A percentile compares a stretch with the other conserved stretches of the same genome.
Evolutionary conservation across 176 grass and related monocot genomes (phyloP).

Genomic region (Ampelocalamus luodianensis): DNA sequence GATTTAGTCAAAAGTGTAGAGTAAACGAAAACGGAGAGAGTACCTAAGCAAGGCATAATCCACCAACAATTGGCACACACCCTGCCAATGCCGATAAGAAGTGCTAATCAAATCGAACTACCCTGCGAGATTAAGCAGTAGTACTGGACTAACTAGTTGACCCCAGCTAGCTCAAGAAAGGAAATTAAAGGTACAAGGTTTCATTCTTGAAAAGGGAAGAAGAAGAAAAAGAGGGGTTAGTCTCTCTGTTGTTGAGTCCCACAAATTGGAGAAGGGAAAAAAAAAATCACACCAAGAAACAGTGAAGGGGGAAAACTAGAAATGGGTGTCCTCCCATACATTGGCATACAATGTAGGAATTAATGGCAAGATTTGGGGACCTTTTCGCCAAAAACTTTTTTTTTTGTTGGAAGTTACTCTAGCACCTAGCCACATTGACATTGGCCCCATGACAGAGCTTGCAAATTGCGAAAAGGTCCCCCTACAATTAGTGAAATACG

Average conservation of each 20-base stretch:
- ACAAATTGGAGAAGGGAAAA: background rate
- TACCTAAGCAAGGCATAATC: slow-evolving; percentile 8
- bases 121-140: background rate
- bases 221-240: background rate
- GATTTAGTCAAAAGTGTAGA: too few species aligned
- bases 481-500: slow-evolving; percentile 29
- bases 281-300: background rate
- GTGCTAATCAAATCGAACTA: background rate
- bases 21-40: too few species aligned
- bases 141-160: background rate
- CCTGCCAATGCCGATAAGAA: background rate
- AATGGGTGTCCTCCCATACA: slow-evolving; percentile 43
- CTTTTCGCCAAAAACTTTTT: slow-evolving; percentile 37
- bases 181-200: background rate
- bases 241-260: slow-evolving; percentile 32
- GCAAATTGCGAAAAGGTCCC: slow-evolving; percentile 18
- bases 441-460: slow-evolving; percentile 25
- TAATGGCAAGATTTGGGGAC: slow-evolving; percentile 37
- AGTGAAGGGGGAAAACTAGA: background rate
- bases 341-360: slow-evolving; percentile 39
- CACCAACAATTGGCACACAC: slow-evolving; percentile 8
- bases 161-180: slow-evolving; percentile 10
- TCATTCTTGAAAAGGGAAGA: background rate
- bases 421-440: slow-evolving; percentile 17
- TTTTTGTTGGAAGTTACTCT: slow-evolving; percentile 27